Base-by-base conservation (phyloP, 805 yeast species). In the Deakozyma indianensis region DNA sequence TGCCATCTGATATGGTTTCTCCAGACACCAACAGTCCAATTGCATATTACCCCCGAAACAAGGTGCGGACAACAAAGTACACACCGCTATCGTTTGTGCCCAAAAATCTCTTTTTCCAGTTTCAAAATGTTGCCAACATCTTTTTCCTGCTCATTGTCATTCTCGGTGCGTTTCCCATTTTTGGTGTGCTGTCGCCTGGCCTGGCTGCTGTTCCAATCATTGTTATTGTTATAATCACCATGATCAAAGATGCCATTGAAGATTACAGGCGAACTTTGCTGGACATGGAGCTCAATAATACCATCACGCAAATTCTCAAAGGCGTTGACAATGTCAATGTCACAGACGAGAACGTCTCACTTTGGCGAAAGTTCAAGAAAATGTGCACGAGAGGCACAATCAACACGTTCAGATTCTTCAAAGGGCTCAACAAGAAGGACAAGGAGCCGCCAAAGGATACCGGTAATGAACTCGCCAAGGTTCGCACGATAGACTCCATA, bases 51-150 rank as follows among this genome's bases (percentile, higher is more conserved):
- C 79, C 94, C 3, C 74, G 96, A 57, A 92, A 90, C 67, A 90
- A 92, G 63, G 86, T 92, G 55, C 79, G 97, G 67, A 88, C 98
- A 0, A 86, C 98, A 1, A 90, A 87, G 66, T 92, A 92, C 64
- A 92, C 97, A 1, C 96, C 98, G 4, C 57, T 92, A 45, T 68
- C 88, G 14, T 90, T 90, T 57, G 53, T 90, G 22, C 97, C 97
- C 2, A 90, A 90, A 61, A 90, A 90, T 62, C 61, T 90, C 43
- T 62, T 65, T 41, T 73, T 73, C 51, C 98, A 92, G 65, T 88
- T 88, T 63, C 78, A 75, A 49, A 90, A 90, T 61, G 75, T 88
- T 51, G 98, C 98, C 43, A 92, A 92, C 63, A 66, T 86, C 43
- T 92, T 86, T 67, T 92, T 92, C 72, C 67, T 92, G 56, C 66